phyloP scores from a whole-genome alignment of 1,284 basidiomycete genomes.

The Trichosporon asahii region DNA sequence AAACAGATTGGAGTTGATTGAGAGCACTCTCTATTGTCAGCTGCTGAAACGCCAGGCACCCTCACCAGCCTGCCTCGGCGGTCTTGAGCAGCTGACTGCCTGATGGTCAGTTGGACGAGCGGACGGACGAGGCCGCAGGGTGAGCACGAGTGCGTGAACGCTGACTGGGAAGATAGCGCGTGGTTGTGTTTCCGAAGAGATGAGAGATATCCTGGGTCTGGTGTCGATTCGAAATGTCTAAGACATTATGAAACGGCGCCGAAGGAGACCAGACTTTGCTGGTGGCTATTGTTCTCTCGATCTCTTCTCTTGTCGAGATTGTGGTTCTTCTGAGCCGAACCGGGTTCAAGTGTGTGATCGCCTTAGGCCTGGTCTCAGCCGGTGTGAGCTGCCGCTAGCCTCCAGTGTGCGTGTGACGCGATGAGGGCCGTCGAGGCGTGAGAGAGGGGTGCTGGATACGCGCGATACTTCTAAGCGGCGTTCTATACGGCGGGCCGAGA shows the following conservation, averaged over 20 bases:
- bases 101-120: neutral
- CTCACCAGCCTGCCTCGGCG: neutral
- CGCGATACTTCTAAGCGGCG: neutral
- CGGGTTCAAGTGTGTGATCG: neutral
- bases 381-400: neutral
- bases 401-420: neutral
- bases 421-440: neutral
- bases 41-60: neutral
- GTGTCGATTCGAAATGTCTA: neutral
- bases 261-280: neutral
- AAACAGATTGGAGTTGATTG: neutral
- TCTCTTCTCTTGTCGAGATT: neutral
- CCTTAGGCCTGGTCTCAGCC: neutral
- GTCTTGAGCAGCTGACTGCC: neutral
- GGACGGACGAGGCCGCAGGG: neutral
- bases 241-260: constrained; percentile 1
- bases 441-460: neutral
- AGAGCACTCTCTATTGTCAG: neutral
- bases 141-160: neutral
- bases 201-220: neutral
- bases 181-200: neutral
- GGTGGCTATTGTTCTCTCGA: neutral
- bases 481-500: neutral
- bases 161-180: neutral
- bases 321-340: neutral